These are phyloP conservation scores for Emmonsiellopsis sp. DNA, from an alignment of 2,329 filamentous ascomycete species.

Conservation along the genomic window DNA sequence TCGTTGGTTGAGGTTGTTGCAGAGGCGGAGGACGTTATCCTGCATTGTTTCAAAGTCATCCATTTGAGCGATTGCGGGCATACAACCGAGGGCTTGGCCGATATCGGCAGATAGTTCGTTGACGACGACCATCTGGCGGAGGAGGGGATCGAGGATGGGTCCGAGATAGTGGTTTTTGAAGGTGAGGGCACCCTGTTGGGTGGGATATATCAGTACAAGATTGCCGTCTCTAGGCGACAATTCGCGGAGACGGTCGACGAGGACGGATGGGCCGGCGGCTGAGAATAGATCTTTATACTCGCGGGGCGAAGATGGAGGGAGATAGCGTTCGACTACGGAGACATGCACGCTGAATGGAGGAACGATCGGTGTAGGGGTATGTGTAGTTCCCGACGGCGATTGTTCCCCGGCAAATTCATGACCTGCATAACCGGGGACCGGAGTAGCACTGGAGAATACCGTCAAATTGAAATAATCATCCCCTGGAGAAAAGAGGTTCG, in stretches of 20 bases:
- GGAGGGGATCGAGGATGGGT: constrained; percentile 51
- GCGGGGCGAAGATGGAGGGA: constrained; percentile 50
- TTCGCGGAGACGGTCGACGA: constrained; percentile 53
- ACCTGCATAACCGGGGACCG: constrained; percentile 43
- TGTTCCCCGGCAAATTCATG: constrained; percentile 39
- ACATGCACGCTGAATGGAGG: constrained; percentile 52
- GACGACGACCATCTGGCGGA: constrained; percentile 50
- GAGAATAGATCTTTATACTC: constrained; percentile 53
- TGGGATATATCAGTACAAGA: constrained; percentile 56
- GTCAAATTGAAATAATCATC: constrained; percentile 55
- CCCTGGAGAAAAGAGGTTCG: constrained; percentile 36
- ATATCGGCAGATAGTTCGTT: constrained; percentile 50
- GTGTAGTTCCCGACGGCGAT: constrained; percentile 19
- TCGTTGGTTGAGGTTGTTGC: constrained; percentile 24
- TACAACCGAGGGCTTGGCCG: constrained; percentile 43
- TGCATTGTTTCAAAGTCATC: constrained; percentile 45
- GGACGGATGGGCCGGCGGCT: constrained; percentile 44
- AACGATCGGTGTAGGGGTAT: constrained; percentile 48
- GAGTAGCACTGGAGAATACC: constrained; percentile 53
- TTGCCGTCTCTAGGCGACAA: constrained; percentile 47
- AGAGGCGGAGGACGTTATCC: constrained; percentile 30
- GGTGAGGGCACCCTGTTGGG: constrained; percentile 44
- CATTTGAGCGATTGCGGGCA: constrained; percentile 45
- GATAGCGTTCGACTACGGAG: constrained; percentile 54
- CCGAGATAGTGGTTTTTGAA: constrained; percentile 52